Conservation (phyloP, 2,329 filamentous ascomycete genomes). For the Colletotrichum caudatum region DNA sequence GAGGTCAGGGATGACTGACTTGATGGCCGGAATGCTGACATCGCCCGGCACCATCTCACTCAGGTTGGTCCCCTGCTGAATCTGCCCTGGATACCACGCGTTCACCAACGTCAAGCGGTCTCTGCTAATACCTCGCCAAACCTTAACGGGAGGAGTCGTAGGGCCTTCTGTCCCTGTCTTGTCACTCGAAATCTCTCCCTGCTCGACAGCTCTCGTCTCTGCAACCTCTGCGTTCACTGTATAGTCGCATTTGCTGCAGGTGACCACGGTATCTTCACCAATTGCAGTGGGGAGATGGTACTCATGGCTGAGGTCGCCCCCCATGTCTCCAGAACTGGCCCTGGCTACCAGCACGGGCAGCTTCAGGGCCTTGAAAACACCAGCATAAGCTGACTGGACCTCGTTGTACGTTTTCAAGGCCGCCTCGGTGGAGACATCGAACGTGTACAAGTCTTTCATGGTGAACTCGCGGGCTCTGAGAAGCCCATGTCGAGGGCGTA, state of each 20-base stretch:
- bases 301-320: conserved; percentile 92
- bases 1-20: conserved; percentile 72
- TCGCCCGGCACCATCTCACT: conserved; percentile 45
- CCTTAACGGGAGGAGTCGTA: conserved; percentile 47
- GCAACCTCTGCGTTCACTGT: conserved; percentile 92
- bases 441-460: conserved; percentile 99
- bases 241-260: conserved; percentile 79
- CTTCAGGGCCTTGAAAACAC: conserved; percentile 84
- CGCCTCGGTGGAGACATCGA: conserved; percentile 76
- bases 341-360: conserved; percentile 87
- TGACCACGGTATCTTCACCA: conserved; percentile 88
- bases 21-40: conserved; percentile 71
- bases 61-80: background rate
- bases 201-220: conserved; percentile 46
- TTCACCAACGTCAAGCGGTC: conserved; percentile 77
- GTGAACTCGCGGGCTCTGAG: conserved; percentile 90
- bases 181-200: conserved; percentile 35
- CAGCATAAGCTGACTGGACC: conserved; percentile 79
- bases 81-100: conserved; percentile 69
- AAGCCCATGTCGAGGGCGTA: conserved; percentile 87
- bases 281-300: conserved; percentile 85
- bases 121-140: conserved; percentile 74
- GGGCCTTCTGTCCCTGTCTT: conserved; percentile 43
- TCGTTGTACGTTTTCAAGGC: conserved; percentile 84
- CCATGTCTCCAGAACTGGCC: conserved; percentile 96